phyloP scores from a whole-genome alignment of 2,329 filamentous ascomycete genomes.

The Clarireedia homoeocarpa region DNA sequence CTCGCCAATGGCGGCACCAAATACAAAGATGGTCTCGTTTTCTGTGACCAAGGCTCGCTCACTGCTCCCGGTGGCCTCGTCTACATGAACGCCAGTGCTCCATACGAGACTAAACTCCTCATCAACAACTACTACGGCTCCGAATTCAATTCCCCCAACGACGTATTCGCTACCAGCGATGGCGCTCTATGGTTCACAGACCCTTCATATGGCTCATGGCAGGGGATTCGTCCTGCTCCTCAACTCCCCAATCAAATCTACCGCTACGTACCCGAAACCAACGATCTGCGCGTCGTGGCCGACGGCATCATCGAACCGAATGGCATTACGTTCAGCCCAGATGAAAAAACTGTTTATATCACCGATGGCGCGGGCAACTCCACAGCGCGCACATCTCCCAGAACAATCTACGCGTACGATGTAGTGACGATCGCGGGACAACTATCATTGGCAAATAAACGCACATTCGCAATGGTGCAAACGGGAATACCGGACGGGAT shows the following conservation, averaged over 20 bases:
- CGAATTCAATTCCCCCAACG: conserved; percentile 51
- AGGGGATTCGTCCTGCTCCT: conserved; percentile 47
- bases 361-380: conserved; percentile 37
- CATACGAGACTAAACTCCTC: conserved; percentile 32
- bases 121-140: conserved; percentile 53
- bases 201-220: conserved; percentile 48
- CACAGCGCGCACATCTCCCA: conserved; percentile 33
- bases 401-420: conserved; percentile 25
- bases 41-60: conserved; percentile 17
- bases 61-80: conserved; percentile 11
- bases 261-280: conserved; percentile 42
- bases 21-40: conserved; percentile 14
- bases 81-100: conserved; percentile 12
- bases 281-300: conserved; percentile 45
- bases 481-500: conserved; percentile 51
- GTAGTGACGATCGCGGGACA: conserved; percentile 12
- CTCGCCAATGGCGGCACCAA: conserved; percentile 17
- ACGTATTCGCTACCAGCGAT: conserved; percentile 44
- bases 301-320: conserved; percentile 50
- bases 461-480: conserved; percentile 46
- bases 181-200: conserved; percentile 56
- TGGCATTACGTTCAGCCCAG: conserved; percentile 48
- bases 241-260: conserved; percentile 51
- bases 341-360: conserved; percentile 44
- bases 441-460: conserved; percentile 10